phyloP scores from a whole-genome alignment of 176 grass and related monocot genomes.

The Secale cereale region DNA sequence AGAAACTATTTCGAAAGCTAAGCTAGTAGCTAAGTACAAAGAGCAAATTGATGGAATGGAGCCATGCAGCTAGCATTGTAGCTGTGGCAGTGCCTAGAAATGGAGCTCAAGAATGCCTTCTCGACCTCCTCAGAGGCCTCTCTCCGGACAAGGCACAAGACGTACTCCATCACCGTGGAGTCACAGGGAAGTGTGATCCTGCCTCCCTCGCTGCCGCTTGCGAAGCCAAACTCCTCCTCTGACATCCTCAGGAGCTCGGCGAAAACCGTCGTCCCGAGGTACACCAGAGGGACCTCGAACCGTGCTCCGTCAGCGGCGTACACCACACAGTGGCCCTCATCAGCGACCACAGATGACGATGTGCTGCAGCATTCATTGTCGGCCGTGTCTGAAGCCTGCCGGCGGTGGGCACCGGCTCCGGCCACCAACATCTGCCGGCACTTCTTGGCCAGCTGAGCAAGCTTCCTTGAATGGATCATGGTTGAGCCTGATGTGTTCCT shows the following conservation, averaged over 20 bases:
- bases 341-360: no score
- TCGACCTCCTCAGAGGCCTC: slow-evolving; percentile 41
- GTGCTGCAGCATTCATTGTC: slow-evolving; percentile 2
- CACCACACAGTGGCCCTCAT: slow-evolving; percentile 12
- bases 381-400: neutral
- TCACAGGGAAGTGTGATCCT: slow-evolving; percentile 55
- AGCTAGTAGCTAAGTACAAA: neutral
- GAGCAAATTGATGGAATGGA: neutral
- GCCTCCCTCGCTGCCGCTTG: neutral
- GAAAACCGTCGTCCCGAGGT: slow-evolving; percentile 15
- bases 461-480: slow-evolving; percentile 40
- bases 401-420: neutral
- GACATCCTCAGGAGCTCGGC: slow-evolving; percentile 32
- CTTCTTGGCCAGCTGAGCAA: slow-evolving; percentile 42
- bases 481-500: neutral
- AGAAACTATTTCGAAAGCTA: neutral
- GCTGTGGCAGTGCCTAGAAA: neutral
- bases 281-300: slow-evolving; percentile 32
- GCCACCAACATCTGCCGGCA: slow-evolving; percentile 35
- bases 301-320: slow-evolving; percentile 15
- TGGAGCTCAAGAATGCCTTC: slow-evolving; percentile 30
- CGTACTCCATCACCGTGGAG: slow-evolving; percentile 24
- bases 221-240: slow-evolving; percentile 34
- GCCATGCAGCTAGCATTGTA: neutral
- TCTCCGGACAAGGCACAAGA: slow-evolving; percentile 31